These are phyloP conservation scores for Globisporangium recalcitrans DNA, from an alignment of 352 stramenopile genomes.

Conservation along the genomic window DNA sequence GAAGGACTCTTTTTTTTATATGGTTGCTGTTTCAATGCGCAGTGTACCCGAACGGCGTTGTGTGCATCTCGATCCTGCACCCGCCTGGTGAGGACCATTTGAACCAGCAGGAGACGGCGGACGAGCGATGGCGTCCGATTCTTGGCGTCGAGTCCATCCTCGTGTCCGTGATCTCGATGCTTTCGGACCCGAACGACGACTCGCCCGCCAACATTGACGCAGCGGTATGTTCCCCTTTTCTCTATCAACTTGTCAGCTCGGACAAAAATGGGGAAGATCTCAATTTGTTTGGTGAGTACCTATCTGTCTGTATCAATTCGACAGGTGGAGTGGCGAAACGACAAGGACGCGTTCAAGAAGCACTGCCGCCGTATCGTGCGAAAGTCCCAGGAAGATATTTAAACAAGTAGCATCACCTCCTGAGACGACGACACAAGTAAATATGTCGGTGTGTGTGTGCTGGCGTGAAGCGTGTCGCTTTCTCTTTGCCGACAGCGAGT, in stretches of 20 bases:
- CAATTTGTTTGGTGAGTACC: not conserved
- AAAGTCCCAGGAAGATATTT: constrained; percentile 92
- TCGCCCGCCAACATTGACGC: constrained; percentile 99
- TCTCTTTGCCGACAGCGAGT: not conserved
- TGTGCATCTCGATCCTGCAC: constrained; percentile 99
- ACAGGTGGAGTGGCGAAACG: constrained; percentile 88
- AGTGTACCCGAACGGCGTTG: constrained; percentile 97
- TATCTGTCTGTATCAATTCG: constrained; percentile 6
- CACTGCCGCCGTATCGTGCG: constrained; percentile 86
- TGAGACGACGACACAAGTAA: not conserved
- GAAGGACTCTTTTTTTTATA: not conserved
- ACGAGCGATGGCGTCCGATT: constrained; percentile 98
- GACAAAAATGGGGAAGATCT: not conserved
- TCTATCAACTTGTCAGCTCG: no score
- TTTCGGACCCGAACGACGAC: constrained; percentile 99
- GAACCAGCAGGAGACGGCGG: constrained; percentile 97
- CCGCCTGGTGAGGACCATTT: constrained; percentile 96
- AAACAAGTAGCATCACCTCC: constrained; percentile 22
- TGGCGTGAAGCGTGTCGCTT: not conserved
- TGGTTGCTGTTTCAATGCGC: not conserved
- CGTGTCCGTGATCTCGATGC: constrained; percentile 98
- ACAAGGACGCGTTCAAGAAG: constrained; percentile 93
- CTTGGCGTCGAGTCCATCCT: constrained; percentile 95
- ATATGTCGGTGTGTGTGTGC: not conserved
- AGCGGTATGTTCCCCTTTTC: constrained; percentile 91